Conservation (phyloP, 2,329 filamentous ascomycete genomes). For the Tolypocladium amazonense region DNA sequence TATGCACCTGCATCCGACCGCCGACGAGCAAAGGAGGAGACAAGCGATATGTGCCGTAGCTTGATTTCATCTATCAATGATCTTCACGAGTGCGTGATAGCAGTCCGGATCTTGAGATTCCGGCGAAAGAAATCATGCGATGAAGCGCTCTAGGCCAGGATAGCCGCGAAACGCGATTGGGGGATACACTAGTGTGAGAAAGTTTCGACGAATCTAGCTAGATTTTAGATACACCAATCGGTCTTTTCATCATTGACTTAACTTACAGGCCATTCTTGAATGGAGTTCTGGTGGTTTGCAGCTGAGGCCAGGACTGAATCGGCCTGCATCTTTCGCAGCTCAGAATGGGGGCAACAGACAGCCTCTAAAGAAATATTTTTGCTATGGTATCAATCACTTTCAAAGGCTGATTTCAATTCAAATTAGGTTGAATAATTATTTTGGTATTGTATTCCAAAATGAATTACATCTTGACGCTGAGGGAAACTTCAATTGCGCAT, state of each 20-base stretch:
- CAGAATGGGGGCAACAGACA: no score
- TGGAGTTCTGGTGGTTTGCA: no score
- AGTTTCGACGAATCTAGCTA: background rate
- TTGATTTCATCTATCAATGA: background rate
- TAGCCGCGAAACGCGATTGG: no score
- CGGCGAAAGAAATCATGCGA: background rate
- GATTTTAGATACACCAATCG: no score
- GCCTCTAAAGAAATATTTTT: no score
- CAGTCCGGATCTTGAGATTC: background rate
- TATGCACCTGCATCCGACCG: background rate
- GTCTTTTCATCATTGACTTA: no score
- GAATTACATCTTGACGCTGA: background rate
- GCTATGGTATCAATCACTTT: background rate
- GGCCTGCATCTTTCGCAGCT: no score
- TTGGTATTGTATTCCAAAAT: background rate
- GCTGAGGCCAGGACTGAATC: no score
- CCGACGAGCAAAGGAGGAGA: background rate
- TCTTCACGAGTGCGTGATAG: background rate
- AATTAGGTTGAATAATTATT: background rate
- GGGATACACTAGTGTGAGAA: background rate
- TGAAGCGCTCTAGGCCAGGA: no score
- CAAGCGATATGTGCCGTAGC: background rate
- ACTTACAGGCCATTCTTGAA: no score
- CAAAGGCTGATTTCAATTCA: background rate
- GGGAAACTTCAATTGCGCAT: conserved; percentile 10